Base-by-base conservation (phyloP, 2,329 filamentous ascomycete species). In the Cryphonectria carpinicola region DNA sequence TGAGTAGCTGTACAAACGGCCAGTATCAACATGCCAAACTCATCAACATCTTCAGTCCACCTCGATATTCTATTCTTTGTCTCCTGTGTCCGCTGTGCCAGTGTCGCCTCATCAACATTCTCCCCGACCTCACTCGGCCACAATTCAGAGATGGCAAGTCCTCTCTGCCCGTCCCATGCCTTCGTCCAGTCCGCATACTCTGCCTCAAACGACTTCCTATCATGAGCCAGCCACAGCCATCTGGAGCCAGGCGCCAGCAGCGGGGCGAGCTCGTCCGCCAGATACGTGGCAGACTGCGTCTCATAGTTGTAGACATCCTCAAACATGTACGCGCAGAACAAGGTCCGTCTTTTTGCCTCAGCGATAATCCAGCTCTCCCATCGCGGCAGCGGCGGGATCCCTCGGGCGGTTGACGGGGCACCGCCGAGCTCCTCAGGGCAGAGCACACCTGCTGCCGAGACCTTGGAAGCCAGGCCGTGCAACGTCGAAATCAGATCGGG, bases 291-390 rank as follows among this genome's bases (percentile, higher is more conserved):
- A 17, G 52, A 60, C 8, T 35, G 54, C 32, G 35, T 67, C 37
- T 61, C 65, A n/a, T 32, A 43, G 25, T 67, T 60, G 41, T 61
- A 66, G 32, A 66, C 13, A 39, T 62, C 58, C 19, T 86, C 85
- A 60, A 89, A 83, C 3, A 89, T 76, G 68, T 88, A 88, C 81
- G 87, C 85, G 0, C 81, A 79, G 70, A 82, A 87, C 0, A 89
- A 71, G 0, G 84, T 83, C 4, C 87, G 81, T 2, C 86, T 80
- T 71, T 87, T 89, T 0, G 87, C 81, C 60, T 87, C 85, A 0
- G 83, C 83, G 0, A 86, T 75, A 5, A 88, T 82, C 87, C 87
- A 89, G 0, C 80, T 78, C 70, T 87, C 85, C 87, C 86, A 88
- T 8, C 68, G 77, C 0, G 86, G 86, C 0, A 86, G 86, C 2